Base-by-base conservation (phyloP, 2,329 filamentous ascomycete genomes). In the Bipolaris victoriae region DNA sequence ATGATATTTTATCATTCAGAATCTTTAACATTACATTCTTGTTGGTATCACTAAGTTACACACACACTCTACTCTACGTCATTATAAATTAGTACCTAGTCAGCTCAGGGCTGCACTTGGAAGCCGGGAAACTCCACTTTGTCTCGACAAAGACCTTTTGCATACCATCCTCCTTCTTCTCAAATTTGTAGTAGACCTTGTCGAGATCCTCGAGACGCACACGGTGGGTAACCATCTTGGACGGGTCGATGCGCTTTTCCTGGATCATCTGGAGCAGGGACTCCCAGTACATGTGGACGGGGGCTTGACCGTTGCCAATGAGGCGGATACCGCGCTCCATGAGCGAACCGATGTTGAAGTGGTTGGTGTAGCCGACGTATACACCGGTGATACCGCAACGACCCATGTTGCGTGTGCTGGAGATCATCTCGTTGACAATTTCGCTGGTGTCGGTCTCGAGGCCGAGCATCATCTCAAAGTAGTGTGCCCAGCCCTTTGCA, bases 291-390 rank as follows among this genome's bases (percentile, higher is more conserved):
- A 88, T 85, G 68, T 94, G 90, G 0, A 96, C 90, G 0, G 91
- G 91, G 2, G 85, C 85, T 71, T 88, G 86, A 3, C 86, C 86
- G 64, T 88, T 88, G 40, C 86, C 86, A 62, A 87, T 92, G 43
- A 96, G 83, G 1, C 90, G 88, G 64, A 96, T 86, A n/a, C 91
- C 91, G 31, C 90, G 87, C 78, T 96, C 87, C 91, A 96, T 96
- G 13, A 96, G 72, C 0, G 90, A 88, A 9, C 92, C 91, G 65
- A 94, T 88, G 77, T 91, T 91, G 81, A 94, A 91, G 75, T 91
- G 89, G 76, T 92, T 92, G 20, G 88, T 91, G 71, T 80, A 87
- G 29, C 84, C 85, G 36, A 84, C 83, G 68, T 88, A 88, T 10
- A 87, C 85, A 52, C 91, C 91, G 0, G 91, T 96, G 55, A 96